Conservation (phyloP, 2,329 filamentous ascomycete genomes). For the Amauroascus verrucosus region DNA sequence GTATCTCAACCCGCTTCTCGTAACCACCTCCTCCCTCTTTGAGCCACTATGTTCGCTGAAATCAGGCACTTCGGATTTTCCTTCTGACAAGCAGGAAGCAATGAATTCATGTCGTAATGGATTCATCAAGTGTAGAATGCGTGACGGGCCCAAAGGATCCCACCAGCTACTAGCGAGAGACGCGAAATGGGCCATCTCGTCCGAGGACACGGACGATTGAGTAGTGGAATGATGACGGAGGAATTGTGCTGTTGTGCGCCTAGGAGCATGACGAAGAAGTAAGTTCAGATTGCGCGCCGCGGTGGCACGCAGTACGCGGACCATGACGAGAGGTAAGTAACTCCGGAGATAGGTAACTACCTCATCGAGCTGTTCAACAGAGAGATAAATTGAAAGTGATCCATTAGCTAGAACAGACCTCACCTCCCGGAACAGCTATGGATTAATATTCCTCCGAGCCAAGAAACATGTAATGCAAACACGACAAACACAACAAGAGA, state of each 20-base stretch:
- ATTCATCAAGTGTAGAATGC: slow-evolving; percentile 95
- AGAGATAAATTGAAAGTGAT: too few relatives aligned
- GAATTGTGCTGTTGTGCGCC: slow-evolving; percentile 9
- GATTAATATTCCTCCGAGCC: background rate
- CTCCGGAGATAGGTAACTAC: background rate
- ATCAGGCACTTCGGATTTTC: slow-evolving; percentile 20
- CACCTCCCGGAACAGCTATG: background rate
- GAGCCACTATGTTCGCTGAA: slow-evolving; percentile 4
- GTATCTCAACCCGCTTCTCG: slow-evolving; percentile 48
- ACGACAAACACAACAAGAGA: background rate
- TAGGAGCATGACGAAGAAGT: slow-evolving; percentile 12
- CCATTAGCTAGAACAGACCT: too few relatives aligned
- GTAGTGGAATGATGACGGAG: slow-evolving; percentile 15
- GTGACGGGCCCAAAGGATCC: slow-evolving; percentile 86
- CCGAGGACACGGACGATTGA: slow-evolving; percentile 65
- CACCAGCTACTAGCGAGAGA: slow-evolving; percentile 90
- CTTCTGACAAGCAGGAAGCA: slow-evolving; percentile 53
- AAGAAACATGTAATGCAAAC: background rate
- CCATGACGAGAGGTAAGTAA: slow-evolving; percentile 3
- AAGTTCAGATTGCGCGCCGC: slow-evolving; percentile 12
- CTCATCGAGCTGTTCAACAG: background rate
- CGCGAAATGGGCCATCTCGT: slow-evolving; percentile 90
- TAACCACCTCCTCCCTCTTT: slow-evolving; percentile 1
- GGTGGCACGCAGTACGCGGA: background rate
- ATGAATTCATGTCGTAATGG: slow-evolving; percentile 93